Evolutionary conservation across 208 protist species (phyloP), one percentile per base, ranked within the genome.

Genomic region (Trypanosoma rangeli): DNA sequence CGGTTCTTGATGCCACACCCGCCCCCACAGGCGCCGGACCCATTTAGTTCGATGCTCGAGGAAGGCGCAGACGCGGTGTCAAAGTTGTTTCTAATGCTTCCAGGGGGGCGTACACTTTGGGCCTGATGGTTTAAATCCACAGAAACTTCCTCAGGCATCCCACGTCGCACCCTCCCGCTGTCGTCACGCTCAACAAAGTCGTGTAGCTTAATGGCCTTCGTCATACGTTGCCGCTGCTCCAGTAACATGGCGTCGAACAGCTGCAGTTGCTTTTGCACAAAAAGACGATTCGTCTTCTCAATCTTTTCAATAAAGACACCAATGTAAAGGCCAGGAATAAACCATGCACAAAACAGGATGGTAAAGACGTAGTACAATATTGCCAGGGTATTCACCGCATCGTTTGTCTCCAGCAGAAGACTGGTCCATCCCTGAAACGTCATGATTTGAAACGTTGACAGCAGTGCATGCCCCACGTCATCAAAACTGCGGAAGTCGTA

Each of bases 221-320:
- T 87, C 56, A 89, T 61, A 57, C 79, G 83, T 71, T 90, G 83
- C 12, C 82, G 81, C 69, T 94, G 87, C 73, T 96, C 88, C 44
- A 73, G 72, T 24, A 94, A 59, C 82, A 97, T 92, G 62, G 66
- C 68, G 44, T 93, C 84, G 57, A 94, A 93, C 44, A 86, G 68
- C 63, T 89, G 76, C 12, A 94, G 67, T 74, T 94, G 87, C 70
- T 93, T 94, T 31, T 88, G 75, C 54, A 86, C 76, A 63, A 90
- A 94, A 55, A 89, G 78, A 0, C 82, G 79, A 37, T 80, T 85
- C 15, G 86, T 94, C 59, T 84, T 86, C 61, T 93, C 84, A 53
- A 96, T 81, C 82, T 94, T 95, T 59, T 95, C 90, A 54, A 95
- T 70, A 72, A 97, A 94, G 62, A 96, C 87, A 42, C 88, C 94